A percentile compares a stretch with the other conserved stretches of the same genome.
phyloP scores from a whole-genome alignment of 2,329 filamentous ascomycete species.

The Colletotrichum incanum region DNA sequence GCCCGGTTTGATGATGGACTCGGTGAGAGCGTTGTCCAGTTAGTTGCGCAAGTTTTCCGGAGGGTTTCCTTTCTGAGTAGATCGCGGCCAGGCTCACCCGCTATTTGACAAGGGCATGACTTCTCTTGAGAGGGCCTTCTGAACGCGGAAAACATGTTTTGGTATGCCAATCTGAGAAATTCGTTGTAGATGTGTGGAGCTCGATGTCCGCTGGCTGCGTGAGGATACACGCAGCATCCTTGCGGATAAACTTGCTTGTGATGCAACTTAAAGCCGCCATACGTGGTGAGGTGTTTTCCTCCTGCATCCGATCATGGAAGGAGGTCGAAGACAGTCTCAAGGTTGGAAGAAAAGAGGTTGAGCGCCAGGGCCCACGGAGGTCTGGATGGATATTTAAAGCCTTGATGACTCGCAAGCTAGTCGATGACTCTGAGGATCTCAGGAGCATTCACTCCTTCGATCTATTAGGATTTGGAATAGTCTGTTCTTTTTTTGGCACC shows the following conservation, averaged over 20 bases:
- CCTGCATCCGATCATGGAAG: slow-evolving; percentile 24
- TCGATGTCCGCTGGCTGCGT: neutral
- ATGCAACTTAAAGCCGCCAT: slow-evolving; percentile 39
- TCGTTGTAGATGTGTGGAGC: slow-evolving; percentile 24
- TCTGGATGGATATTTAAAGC: slow-evolving; percentile 35
- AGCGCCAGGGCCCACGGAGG: slow-evolving; percentile 9
- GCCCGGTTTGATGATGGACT: neutral
- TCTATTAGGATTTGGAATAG: slow-evolving; percentile 33
- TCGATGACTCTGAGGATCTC: slow-evolving; percentile 11
- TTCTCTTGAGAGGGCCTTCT: slow-evolving; percentile 7
- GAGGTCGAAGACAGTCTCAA: neutral
- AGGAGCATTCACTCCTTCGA: slow-evolving; percentile 37
- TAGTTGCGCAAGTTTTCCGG: slow-evolving; percentile 9
- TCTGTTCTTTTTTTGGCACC: slow-evolving; percentile 21
- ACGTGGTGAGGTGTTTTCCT: slow-evolving; percentile 22
- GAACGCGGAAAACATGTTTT: slow-evolving; percentile 22
- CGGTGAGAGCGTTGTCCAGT: neutral
- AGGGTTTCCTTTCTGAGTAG: slow-evolving; percentile 31
- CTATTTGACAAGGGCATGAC: slow-evolving; percentile 28
- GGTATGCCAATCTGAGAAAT: slow-evolving; percentile 3
- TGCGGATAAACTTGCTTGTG: slow-evolving; percentile 16
- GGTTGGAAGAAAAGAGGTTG: neutral
- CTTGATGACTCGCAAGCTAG: slow-evolving; percentile 11
- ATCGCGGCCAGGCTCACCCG: slow-evolving; percentile 4
- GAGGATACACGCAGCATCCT: slow-evolving; percentile 17